Base-by-base conservation (phyloP, 2,329 filamentous ascomycete species). In the Nemania serpens region DNA sequence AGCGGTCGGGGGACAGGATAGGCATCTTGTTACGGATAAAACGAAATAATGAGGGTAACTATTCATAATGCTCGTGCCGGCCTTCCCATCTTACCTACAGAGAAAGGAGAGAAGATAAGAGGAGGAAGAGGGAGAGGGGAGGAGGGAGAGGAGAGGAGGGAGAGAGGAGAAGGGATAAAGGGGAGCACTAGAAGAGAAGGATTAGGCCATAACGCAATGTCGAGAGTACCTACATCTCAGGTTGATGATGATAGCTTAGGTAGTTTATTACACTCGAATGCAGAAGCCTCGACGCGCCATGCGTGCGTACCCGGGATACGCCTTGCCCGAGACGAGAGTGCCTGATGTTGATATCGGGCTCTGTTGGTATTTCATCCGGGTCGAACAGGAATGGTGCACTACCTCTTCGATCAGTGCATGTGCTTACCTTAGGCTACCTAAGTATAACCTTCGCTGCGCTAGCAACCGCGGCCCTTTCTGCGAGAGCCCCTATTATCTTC, bases 1-100 rank as follows among this genome's bases (percentile, higher is more conserved):
- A 86, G 48, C 84, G 80, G 65, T 86, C 82, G 2, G 77, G 73
- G 51, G 67, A 66, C 58, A 66, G 47, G 54, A 63, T 63, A 69
- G 67, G 67, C 70, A 73, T 73, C 48, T 51, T 63, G 51, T 68
- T 62, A 58, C 59, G 57, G 60, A 64, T 61, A 56, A 53, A 61
- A 68, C 59, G 58, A 71, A 68, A 64, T 64, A 66, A 69, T 66
- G 68, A 69, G 65, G 66, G 58, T 69, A 70, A 55, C 61, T 57
- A 69, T 69, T 68, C 67, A 67, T 63, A 55, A 65, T 63, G 51
- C 42, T 62, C 56, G 55, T 56, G 52, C 56, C 41, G 47, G 59
- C 56, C 59, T 55, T 42, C 54, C 54, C 48, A 58, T 59, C 61
- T 22, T 67, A 66, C 62, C 62, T 64, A 67, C 63, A 55, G 18